Percentiles rank a stretch among this genome's conserved stretches.
Conservation (phyloP, 345 rosid genomes). For the Camelina neglecta region DNA sequence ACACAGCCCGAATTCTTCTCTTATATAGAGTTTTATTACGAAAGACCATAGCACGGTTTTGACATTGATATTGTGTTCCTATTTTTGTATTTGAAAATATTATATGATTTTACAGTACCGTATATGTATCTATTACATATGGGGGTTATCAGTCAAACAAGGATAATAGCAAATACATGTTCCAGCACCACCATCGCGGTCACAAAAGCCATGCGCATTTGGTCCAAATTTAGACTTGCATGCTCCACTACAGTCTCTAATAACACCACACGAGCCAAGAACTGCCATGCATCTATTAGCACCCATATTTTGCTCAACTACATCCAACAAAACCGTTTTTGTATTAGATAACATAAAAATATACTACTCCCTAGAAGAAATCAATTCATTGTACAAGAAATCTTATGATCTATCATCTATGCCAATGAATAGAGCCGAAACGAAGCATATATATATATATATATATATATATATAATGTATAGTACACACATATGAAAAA, state of each 20-base stretch:
- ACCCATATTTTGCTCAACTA: constrained; percentile 29
- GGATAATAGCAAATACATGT: background rate
- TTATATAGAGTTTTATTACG: too few relatives aligned
- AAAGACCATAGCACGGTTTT: background rate
- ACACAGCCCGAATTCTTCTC: too few relatives aligned
- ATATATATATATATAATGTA: too few relatives aligned
- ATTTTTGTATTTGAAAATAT: background rate
- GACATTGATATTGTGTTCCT: background rate
- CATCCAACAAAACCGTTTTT: background rate
- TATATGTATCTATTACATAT: background rate
- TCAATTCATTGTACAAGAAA: background rate
- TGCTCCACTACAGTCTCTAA: background rate
- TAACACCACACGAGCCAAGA: constrained; percentile 24
- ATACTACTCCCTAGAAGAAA: background rate
- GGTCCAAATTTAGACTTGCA: constrained; percentile 6
- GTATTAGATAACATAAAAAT: background rate
- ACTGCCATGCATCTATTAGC: background rate
- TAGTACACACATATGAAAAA: background rate
- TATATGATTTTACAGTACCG: background rate
- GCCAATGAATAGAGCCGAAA: background rate
- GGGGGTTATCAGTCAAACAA: background rate
- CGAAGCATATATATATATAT: background rate
- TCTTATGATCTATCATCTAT: background rate
- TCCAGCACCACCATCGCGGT: constrained; percentile 17
- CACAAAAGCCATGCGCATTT: constrained; percentile 1